Evolutionary conservation across 2,329 filamentous ascomycete species (phyloP).

Genomic region (Phialophora expanda): DNA sequence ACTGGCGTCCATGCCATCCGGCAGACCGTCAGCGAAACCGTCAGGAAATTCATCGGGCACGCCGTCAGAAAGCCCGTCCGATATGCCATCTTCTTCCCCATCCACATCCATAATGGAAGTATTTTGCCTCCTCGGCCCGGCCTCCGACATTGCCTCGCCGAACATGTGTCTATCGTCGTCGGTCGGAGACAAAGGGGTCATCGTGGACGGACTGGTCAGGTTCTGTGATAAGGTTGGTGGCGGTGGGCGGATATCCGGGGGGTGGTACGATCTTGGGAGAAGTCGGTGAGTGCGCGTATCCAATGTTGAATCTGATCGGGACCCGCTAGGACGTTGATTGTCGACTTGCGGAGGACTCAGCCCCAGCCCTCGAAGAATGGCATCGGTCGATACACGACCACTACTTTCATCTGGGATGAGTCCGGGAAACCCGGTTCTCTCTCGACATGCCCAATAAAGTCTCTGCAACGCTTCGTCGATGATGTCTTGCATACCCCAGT

Average conservation of each 20-base stretch:
- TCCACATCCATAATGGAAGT: constrained; percentile 3
- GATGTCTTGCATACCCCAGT: constrained; percentile 32
- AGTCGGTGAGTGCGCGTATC: constrained; percentile 5
- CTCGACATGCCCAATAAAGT: constrained; percentile 34
- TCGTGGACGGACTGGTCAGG: constrained; percentile 12
- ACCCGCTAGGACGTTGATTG: constrained; percentile 4
- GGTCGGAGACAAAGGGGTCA: constrained; percentile 8
- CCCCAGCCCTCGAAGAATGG: constrained; percentile 33
- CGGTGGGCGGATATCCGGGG: constrained; percentile 28
- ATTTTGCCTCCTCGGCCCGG: background rate
- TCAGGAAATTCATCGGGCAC: background rate
- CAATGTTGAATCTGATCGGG: constrained; percentile 22
- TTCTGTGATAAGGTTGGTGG: constrained; percentile 6
- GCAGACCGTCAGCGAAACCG: background rate
- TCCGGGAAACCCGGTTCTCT: constrained; percentile 32
- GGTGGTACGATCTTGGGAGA: constrained; percentile 22
- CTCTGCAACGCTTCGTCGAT: constrained; percentile 35
- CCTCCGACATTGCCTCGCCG: constrained; percentile 12
- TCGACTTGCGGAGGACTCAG: constrained; percentile 29
- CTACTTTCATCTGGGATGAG: constrained; percentile 30
- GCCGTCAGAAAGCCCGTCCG: constrained; percentile 5
- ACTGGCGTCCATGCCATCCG: constrained; percentile 2
- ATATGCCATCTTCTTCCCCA: constrained; percentile 1
- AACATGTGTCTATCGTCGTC: constrained; percentile 5
- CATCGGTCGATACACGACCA: constrained; percentile 33